Conservation (phyloP, 2,329 filamentous ascomycete species). For the Chaetothyriales sp. region DNA sequence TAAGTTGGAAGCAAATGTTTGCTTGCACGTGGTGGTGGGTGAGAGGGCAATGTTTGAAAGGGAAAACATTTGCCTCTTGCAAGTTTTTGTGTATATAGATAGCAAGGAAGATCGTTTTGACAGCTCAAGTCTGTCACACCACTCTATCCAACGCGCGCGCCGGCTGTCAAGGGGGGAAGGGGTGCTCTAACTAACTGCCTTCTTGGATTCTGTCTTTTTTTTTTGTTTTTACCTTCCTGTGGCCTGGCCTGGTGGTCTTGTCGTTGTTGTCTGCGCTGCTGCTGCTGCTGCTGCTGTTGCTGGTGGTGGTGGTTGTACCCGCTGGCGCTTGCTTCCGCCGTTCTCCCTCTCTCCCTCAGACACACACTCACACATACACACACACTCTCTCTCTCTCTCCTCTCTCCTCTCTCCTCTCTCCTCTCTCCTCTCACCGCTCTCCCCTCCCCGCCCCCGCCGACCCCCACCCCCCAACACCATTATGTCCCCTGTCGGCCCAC, state of each 20-base stretch:
- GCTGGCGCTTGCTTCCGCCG: too few relatives aligned
- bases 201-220: too few relatives aligned
- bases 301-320: too few relatives aligned
- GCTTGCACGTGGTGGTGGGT: background rate
- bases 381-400: too few relatives aligned
- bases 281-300: too few relatives aligned
- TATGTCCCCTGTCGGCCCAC: slow-evolving; percentile 22
- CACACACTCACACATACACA: too few relatives aligned
- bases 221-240: too few relatives aligned
- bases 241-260: too few relatives aligned
- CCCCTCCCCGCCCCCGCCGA: too few relatives aligned
- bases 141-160: background rate
- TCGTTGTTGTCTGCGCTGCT: too few relatives aligned
- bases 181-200: background rate
- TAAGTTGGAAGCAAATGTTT: background rate
- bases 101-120: background rate
- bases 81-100: background rate
- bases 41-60: background rate
- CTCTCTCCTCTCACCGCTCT: background rate
- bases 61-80: background rate
- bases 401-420: background rate
- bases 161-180: background rate
- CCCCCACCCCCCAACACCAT: slow-evolving; percentile 8
- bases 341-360: too few relatives aligned
- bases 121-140: background rate